Percentiles rank a stretch among this genome's conserved stretches.
phyloP scores from a whole-genome alignment of 2,329 filamentous ascomycete species.

The Calonectria pseudoreteaudii region DNA sequence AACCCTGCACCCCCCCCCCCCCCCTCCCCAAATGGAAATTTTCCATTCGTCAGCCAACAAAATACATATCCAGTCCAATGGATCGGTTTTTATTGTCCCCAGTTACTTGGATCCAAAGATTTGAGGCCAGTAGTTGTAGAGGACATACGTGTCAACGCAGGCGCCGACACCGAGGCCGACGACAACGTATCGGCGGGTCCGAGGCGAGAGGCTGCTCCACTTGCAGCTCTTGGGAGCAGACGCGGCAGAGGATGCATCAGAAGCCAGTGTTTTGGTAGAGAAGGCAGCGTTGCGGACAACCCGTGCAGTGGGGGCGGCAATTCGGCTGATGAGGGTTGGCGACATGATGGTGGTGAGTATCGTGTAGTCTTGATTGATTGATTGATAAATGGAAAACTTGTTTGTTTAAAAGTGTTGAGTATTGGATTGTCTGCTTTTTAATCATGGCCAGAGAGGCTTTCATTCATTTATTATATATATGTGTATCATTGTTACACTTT shows the following conservation, averaged over 20 bases:
- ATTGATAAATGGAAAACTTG: not conserved
- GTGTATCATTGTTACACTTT: not conserved
- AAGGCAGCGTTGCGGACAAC: slow-evolving; percentile 33
- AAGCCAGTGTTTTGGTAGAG: slow-evolving; percentile 34
- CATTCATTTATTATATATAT: slow-evolving; percentile 10
- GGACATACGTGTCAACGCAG: slow-evolving; percentile 40
- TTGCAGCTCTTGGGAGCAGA: slow-evolving; percentile 24
- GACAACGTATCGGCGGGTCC: slow-evolving; percentile 41
- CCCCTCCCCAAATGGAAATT: not conserved
- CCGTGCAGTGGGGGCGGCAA: slow-evolving; percentile 26
- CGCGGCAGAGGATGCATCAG: slow-evolving; percentile 2
- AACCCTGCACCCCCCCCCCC: not conserved
- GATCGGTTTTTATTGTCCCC: not conserved
- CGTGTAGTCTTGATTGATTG: not conserved
- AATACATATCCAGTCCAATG: not conserved
- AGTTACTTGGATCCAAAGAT: slow-evolving; percentile 30
- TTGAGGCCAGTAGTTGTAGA: slow-evolving; percentile 44
- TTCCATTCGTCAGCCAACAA: not conserved
- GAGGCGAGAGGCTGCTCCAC: slow-evolving; percentile 45
- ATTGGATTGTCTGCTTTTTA: not conserved
- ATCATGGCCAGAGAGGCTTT: not conserved
- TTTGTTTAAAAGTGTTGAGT: not conserved
- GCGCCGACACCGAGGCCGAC: slow-evolving; percentile 33
- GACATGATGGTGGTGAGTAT: slow-evolving; percentile 27
- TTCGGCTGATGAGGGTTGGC: slow-evolving; percentile 31